Percentiles rank a stretch among this genome's conserved stretches.
phyloP scores from a whole-genome alignment of 345 rosid genomes.

The Citrus medica region DNA sequence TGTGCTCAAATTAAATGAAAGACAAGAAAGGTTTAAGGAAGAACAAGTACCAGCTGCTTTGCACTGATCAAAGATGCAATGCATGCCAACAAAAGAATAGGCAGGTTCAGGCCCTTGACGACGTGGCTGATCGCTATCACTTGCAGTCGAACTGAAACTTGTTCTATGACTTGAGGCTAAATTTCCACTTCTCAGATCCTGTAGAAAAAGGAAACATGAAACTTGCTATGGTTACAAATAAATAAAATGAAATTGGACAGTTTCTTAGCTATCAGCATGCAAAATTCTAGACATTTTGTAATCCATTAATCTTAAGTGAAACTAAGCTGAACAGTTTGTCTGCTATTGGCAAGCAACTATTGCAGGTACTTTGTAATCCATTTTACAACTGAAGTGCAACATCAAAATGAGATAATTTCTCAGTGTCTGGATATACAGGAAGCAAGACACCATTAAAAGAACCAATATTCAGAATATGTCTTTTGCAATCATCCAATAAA shows the following conservation, averaged over 20 bases:
- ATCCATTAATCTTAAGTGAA: background rate
- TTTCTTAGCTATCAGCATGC: background rate
- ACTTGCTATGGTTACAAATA: slow-evolving; percentile 5
- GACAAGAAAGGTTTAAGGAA: slow-evolving; percentile 5
- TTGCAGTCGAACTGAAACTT: slow-evolving; percentile 75
- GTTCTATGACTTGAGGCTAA: slow-evolving; percentile 65
- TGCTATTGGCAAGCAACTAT: background rate
- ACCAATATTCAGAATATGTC: background rate
- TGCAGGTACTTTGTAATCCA: background rate
- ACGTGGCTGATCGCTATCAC: slow-evolving; percentile 65
- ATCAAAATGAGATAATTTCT: background rate
- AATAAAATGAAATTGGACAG: background rate
- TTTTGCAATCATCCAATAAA: background rate
- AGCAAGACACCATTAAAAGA: background rate
- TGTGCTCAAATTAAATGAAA: background rate
- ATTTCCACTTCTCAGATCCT: slow-evolving; percentile 69
- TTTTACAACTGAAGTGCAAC: background rate
- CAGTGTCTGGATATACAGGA: background rate
- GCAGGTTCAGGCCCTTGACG: slow-evolving; percentile 66
- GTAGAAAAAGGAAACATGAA: slow-evolving; percentile 17
- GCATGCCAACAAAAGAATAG: slow-evolving; percentile 97
- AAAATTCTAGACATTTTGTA: background rate
- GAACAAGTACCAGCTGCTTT: slow-evolving; percentile 70
- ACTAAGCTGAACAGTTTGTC: background rate
- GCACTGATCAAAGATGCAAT: slow-evolving; percentile 94